Conservation (phyloP, 495 filamentous ascomycete genomes). For the Ascobolus immersus region DNA sequence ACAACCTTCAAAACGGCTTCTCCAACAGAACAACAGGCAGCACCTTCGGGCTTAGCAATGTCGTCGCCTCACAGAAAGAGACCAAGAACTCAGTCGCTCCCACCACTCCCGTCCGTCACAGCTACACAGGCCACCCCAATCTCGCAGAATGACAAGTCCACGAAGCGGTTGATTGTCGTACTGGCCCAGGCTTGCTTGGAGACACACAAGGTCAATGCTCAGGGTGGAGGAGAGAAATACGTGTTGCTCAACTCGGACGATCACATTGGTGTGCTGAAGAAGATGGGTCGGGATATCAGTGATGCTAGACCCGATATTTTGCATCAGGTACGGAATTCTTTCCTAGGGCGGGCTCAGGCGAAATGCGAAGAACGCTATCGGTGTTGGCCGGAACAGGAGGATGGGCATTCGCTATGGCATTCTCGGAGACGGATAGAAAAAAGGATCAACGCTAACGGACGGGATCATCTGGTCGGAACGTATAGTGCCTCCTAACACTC, state of each 20-base stretch:
- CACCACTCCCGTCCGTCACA: conserved; percentile 71
- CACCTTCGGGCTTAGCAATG: too few relatives aligned
- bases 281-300: conserved; percentile 96
- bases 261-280: conserved; percentile 95
- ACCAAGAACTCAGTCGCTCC: conserved; percentile 70
- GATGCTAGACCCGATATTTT: conserved; percentile 94
- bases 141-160: conserved; percentile 58
- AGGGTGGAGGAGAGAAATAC: conserved; percentile 75
- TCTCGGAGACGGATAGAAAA: too few relatives aligned
- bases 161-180: conserved; percentile 76
- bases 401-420: too few relatives aligned
- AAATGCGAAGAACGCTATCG: neutral
- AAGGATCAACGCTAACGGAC: neutral
- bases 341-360: neutral
- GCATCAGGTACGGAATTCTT: conserved; percentile 49
- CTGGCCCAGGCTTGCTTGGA: conserved; percentile 92
- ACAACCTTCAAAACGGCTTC: too few relatives aligned
- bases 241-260: conserved; percentile 93
- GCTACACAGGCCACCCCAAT: conserved; percentile 83
- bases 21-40: too few relatives aligned
- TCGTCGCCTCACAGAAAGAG: conserved; percentile 15
- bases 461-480: neutral
- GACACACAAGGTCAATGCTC: conserved; percentile 69
- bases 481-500: conserved; percentile 81
- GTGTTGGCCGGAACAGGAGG: too few relatives aligned